phyloP scores from a whole-genome alignment of 2,329 filamentous ascomycete genomes.

The Thelonectria rubi region DNA sequence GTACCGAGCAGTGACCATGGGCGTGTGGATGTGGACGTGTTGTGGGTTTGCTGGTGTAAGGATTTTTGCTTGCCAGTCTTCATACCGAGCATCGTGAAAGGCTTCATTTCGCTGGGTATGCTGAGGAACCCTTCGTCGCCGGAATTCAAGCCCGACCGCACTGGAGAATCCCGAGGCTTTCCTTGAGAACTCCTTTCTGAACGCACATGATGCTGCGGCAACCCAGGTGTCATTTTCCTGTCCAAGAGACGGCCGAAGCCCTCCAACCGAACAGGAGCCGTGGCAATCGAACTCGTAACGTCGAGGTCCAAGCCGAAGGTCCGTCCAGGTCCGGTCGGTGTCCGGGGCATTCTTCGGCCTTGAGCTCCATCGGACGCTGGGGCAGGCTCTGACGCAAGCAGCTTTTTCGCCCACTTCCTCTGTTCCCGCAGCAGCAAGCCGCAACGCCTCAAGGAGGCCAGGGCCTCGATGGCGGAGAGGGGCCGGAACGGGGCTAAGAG shows the following conservation, averaged over 20 bases:
- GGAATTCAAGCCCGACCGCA: conserved; percentile 3
- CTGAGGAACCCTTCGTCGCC: neutral
- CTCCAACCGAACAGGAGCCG: conserved; percentile 32
- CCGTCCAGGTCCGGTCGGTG: conserved; percentile 41
- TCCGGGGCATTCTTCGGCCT: conserved; percentile 40
- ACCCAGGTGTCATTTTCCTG: neutral
- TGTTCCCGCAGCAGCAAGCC: conserved; percentile 21
- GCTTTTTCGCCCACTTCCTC: conserved; percentile 16
- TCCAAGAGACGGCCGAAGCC: conserved; percentile 19
- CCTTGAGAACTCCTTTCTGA: neutral
- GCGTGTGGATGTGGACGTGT: conserved; percentile 2
- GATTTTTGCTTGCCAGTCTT: neutral
- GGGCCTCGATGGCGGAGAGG: conserved; percentile 12
- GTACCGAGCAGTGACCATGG: conserved; percentile 13
- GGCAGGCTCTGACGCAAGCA: conserved; percentile 38
- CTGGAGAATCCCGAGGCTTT: conserved; percentile 16
- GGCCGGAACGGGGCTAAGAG: conserved; percentile 12
- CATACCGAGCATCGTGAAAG: conserved; percentile 10
- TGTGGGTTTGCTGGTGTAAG: neutral
- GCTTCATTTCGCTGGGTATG: neutral
- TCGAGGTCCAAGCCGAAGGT: conserved; percentile 38
- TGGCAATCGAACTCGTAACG: conserved; percentile 32
- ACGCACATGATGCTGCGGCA: neutral
- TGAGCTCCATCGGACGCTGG: conserved; percentile 29
- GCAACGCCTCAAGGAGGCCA: conserved; percentile 4